Base-by-base conservation (phyloP, 83 land plant genomes). In the Isoetes engelmannii region DNA sequence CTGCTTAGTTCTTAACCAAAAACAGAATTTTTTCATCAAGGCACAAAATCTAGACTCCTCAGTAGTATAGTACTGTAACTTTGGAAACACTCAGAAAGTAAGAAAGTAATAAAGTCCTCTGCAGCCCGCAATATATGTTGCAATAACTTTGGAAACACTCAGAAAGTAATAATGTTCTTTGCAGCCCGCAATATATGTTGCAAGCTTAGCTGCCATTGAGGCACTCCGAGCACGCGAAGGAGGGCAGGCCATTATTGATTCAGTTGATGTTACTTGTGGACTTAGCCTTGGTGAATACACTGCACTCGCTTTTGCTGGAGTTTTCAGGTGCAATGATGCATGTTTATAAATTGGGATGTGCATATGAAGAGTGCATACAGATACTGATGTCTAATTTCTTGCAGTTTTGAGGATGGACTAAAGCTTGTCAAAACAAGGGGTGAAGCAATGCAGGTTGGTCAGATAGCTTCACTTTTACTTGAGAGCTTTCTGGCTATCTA, bases 141-240 rank as follows among this genome's bases (percentile, higher is more conserved):
- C 99, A 19, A 90, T 28, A 28, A 28, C 37, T 28, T 28, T 28
- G 37, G 37, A 28, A 28, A 28, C 17, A 51, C 55, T 54, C 12
- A 56, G 68, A 18, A 7, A 50, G 7, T 56, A 60, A 8, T 12
- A 55, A 15, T 3, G 70, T 2, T 51, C n/a, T 57, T 19, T 80
- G 67, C 88, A 94, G 98, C 99, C 99, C 46, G 99, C 99, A 48
- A 91, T 94, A 37, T 94, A 94, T 75, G 99, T 94, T 9, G 85
- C 99, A 19, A 90, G 99, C 67, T 70, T 94, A 72, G 96, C 99
- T 60, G 97, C 96, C 12, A 93, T 90, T 6, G 99, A 94, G 79
- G 79, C 90, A 2, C 79, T 94, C 42, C 85, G 97, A 41, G 85
- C 90, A 74, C 90, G 83, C 56, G 92, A 87, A 45, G 90, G 88